phyloP scores from a whole-genome alignment of 768 basidiomycete genomes.

The Rhizopogon vinicolor region DNA sequence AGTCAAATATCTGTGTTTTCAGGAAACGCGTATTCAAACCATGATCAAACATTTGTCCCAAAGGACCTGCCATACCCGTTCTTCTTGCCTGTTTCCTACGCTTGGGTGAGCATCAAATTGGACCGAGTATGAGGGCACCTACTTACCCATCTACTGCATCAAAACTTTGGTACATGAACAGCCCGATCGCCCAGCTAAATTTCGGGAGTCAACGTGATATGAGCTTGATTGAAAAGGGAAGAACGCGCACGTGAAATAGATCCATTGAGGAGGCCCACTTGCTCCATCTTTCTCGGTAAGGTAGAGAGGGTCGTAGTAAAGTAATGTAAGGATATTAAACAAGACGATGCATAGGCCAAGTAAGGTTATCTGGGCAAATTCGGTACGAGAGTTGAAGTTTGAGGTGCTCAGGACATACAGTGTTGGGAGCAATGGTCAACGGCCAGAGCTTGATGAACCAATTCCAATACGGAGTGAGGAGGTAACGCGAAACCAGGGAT shows the following conservation, averaged over 20 bases:
- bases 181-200: constrained; percentile 75
- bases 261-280: constrained; percentile 69
- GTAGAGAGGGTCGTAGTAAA: constrained; percentile 81
- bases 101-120: constrained; percentile 4
- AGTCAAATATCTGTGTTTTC: not conserved
- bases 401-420: constrained; percentile 43
- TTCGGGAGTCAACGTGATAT: not conserved
- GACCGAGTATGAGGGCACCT: constrained; percentile 10
- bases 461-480: constrained; percentile 85
- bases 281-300: constrained; percentile 62
- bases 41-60: constrained; percentile 99
- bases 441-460: constrained; percentile 92
- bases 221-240: not conserved
- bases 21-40: constrained; percentile 39
- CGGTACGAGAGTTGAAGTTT: not conserved
- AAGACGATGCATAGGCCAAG: constrained; percentile 78
- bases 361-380: constrained; percentile 76
- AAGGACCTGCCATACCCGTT: constrained; percentile 95
- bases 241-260: constrained; percentile 78
- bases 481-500: constrained; percentile 69
- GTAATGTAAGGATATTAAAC: constrained; percentile 77
- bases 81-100: constrained; percentile 89
- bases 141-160: constrained; percentile 86
- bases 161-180: constrained; percentile 89
- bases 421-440: constrained; percentile 80